Percentiles rank a stretch among this genome's conserved stretches.
Evolutionary conservation across 2,329 filamentous ascomycete species (phyloP).

Genomic region (Aspergillus sp.): DNA sequence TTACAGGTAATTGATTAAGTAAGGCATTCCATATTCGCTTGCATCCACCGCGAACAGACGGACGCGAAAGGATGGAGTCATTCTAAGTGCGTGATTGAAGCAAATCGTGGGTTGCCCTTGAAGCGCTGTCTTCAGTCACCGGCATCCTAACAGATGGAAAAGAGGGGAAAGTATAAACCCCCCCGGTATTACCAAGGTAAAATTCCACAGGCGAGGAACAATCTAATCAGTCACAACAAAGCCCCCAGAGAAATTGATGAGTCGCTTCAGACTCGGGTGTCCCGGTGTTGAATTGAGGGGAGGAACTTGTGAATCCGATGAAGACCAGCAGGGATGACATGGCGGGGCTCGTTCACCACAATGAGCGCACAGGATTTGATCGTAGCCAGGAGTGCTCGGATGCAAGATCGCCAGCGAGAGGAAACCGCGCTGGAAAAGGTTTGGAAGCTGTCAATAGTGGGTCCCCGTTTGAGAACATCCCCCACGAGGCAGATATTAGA

Average conservation of each 20-base stretch:
- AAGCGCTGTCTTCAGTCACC: background rate
- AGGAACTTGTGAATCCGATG: background rate
- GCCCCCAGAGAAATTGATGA: background rate
- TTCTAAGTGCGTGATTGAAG: background rate
- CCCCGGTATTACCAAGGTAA: background rate
- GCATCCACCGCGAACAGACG: background rate
- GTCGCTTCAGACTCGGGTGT: background rate
- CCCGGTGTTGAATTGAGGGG: background rate
- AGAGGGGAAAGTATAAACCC: background rate
- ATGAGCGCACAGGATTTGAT: constrained; percentile 13
- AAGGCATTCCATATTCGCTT: background rate
- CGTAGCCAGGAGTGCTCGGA: constrained; percentile 25
- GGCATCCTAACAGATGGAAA: background rate
- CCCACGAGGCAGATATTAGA: constrained; percentile 16
- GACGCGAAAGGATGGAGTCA: background rate
- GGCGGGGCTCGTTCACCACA: constrained; percentile 2
- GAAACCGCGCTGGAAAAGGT: constrained; percentile 17
- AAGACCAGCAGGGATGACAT: background rate
- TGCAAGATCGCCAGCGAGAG: constrained; percentile 23
- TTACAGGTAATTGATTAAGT: background rate
- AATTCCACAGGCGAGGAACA: background rate
- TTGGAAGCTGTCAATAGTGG: constrained; percentile 28
- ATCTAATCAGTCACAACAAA: background rate
- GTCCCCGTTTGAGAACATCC: constrained; percentile 17
- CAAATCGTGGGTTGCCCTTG: background rate